Conservation (phyloP, 2,329 filamentous ascomycete genomes). For the Colletotrichum coccodes region DNA sequence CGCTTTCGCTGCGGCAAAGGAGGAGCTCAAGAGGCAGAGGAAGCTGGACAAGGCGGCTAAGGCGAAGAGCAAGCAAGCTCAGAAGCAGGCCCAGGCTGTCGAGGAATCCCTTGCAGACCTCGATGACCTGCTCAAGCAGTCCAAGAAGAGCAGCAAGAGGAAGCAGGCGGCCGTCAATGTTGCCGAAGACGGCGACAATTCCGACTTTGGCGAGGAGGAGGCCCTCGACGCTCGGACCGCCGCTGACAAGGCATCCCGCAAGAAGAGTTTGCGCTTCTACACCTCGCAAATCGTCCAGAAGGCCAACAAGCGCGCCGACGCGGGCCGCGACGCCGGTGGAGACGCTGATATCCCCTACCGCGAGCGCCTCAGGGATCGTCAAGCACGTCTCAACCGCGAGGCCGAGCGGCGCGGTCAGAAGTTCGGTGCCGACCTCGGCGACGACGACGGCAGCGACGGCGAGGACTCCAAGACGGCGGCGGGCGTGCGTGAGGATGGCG, state of each 20-base stretch:
- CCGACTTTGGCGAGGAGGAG: conserved; percentile 94
- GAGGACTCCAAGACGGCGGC: conserved; percentile 67
- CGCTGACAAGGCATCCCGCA: conserved; percentile 87
- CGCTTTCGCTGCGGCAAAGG: conserved; percentile 37
- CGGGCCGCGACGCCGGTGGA: conserved; percentile 79
- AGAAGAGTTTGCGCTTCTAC: conserved; percentile 96
- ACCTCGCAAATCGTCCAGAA: conserved; percentile 98
- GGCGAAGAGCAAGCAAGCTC: conserved; percentile 58
- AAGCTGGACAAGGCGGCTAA: conserved; percentile 52
- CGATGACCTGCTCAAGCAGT: conserved; percentile 64
- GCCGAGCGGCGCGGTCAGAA: conserved; percentile 84
- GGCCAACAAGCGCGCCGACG: conserved; percentile 82
- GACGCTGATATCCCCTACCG: conserved; percentile 88
- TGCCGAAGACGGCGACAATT: conserved; percentile 70
- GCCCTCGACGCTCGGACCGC: conserved; percentile 80
- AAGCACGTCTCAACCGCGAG: conserved; percentile 87
- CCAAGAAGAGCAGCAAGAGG: conserved; percentile 54
- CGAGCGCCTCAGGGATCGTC: conserved; percentile 86
- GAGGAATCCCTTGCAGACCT: conserved; percentile 78
- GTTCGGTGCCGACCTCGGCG: conserved; percentile 72
- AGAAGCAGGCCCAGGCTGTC: conserved; percentile 70
- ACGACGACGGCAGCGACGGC: conserved; percentile 68
- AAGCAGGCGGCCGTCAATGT: conserved; percentile 53
- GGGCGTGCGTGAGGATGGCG: conserved; percentile 63
- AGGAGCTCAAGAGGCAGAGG: conserved; percentile 48